These are phyloP conservation scores for Endocladia muricata DNA, from an alignment of 31 red algal genomes.

Conservation along the genomic window DNA sequence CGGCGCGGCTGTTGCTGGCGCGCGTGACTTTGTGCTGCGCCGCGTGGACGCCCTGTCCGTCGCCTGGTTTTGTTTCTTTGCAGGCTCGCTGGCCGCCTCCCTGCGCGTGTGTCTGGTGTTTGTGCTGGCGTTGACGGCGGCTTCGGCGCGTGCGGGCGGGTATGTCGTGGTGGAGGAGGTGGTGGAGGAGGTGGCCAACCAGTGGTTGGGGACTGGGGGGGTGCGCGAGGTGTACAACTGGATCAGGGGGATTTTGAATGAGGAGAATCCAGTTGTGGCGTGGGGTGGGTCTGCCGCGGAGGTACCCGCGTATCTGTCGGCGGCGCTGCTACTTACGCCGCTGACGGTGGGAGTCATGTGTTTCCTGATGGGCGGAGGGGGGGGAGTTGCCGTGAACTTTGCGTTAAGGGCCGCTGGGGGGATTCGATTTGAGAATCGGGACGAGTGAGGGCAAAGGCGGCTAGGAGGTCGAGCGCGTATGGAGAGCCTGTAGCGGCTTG, in stretches of 20 bases:
- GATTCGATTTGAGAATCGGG: background rate
- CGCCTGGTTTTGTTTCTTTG: constrained; percentile 38
- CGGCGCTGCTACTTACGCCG: background rate
- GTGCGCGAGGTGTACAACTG: constrained; percentile 9
- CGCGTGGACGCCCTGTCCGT: constrained; percentile 36
- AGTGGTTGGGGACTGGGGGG: background rate
- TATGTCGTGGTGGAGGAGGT: background rate
- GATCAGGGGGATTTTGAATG: background rate
- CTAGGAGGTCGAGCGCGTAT: too few species aligned
- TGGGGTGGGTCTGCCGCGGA: background rate
- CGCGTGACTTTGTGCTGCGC: constrained; percentile 19
- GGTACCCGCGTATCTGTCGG: background rate
- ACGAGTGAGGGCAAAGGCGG: too few species aligned
- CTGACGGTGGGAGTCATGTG: background rate
- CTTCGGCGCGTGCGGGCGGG: background rate
- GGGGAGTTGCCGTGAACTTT: background rate
- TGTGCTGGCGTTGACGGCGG: constrained; percentile 22
- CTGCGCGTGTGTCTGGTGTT: constrained; percentile 33
- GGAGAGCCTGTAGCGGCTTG: too few species aligned
- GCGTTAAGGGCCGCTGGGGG: background rate
- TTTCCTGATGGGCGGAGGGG: background rate
- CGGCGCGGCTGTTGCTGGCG: constrained; percentile 1
- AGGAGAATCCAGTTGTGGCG: background rate
- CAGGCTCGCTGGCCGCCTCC: constrained; percentile 3
- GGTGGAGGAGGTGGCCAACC: constrained; percentile 7